Evolutionary conservation across 192 early-diverging fungal species (phyloP), one percentile per base, ranked within the genome.

Genomic region (Coemansia sp.): DNA sequence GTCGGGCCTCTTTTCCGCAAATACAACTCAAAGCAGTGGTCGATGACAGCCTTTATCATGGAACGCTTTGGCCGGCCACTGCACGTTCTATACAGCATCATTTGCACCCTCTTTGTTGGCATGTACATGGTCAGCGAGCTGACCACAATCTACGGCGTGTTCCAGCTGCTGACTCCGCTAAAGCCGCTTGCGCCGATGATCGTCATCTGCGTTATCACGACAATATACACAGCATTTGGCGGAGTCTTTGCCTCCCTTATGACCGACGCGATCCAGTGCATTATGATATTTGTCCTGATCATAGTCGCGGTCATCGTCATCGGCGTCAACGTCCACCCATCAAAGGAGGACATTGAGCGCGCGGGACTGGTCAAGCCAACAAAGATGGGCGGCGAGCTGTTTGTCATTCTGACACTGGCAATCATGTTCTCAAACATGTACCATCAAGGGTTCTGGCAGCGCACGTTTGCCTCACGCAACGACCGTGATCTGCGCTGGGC

Each of bases 371-470:
- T 86, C 41, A 72, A 81, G 61, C 80, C 88, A 31, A 87, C 87
- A 62, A 84, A 85, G 44, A 78, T 84, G 75, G 86, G 86, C 52
- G 87, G 83, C 63, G 85, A 88, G 67, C 75, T 84, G 33, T 72
- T 87, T 65, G 82, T 74, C 3, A 85, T 86, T 40, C 80, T 90
- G 57, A 81, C 85, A 6, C 76, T 84, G 53, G 86, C 88, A 36
- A 82, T 89, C 61, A 75, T 70, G 30, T 79, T 82, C 50, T 74
- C 87, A 23, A 84, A 84, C 55, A 78, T 89, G 69, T 89, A 86
- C 67, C 86, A 87, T 38, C 87, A 90, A 66, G 84, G 81, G 22
- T 85, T 86, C 33, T 90, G 88, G 88, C 88, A 90, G 76, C 84
- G 87, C 40, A 85, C 87, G 13, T 90, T 87, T 83, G 79, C 87